Conservation (phyloP, 176 grass and related monocot genomes). For the Musa beccarii region DNA sequence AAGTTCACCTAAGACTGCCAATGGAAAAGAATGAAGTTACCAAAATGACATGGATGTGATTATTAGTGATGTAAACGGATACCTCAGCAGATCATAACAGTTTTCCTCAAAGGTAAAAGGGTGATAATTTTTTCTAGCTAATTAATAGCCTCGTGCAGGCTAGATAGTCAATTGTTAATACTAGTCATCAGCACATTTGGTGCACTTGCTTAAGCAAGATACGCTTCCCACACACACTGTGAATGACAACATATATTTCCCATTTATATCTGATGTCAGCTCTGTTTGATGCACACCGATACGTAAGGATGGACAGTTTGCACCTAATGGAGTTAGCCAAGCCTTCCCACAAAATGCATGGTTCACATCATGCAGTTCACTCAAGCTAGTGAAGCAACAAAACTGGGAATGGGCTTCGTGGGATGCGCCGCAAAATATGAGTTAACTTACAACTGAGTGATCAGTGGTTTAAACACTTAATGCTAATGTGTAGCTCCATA, state of each 20-base stretch:
- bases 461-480: not conserved
- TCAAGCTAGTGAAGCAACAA: not conserved
- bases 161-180: not conserved
- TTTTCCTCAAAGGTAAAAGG: not conserved
- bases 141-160: not conserved
- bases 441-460: not conserved
- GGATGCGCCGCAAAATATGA: not conserved
- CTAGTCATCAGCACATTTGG: not conserved
- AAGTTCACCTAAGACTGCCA: not conserved
- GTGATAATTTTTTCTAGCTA: not conserved
- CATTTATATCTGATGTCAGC: too few relatives aligned
- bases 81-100: not conserved
- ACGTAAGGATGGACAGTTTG: too few relatives aligned
- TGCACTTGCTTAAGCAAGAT: not conserved
- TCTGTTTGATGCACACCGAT: too few relatives aligned
- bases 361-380: not conserved
- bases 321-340: not conserved
- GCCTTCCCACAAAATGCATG: not conserved
- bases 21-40: not conserved
- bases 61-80: not conserved
- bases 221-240: not conserved
- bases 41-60: not conserved
- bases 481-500: not conserved
- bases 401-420: not conserved
- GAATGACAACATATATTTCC: not conserved